Conservation (phyloP, 768 basidiomycete species). For the Gelatoporia subvermispora region DNA sequence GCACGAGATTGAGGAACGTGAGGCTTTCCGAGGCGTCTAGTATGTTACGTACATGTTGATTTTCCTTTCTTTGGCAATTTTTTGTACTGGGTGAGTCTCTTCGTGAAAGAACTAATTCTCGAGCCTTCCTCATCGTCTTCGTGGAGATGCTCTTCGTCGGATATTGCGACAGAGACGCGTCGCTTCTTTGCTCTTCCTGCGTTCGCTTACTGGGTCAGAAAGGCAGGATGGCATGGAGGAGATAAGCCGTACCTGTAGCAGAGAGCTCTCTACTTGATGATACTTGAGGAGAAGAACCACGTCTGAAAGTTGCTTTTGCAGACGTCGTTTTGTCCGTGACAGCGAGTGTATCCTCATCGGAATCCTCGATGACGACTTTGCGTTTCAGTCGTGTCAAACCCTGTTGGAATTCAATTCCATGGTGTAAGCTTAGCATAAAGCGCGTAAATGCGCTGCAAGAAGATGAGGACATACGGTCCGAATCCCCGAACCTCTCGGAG, state of each 20-base stretch:
- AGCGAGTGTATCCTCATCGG: constrained; percentile 49
- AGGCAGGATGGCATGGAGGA: no score
- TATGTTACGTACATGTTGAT: constrained; percentile 33
- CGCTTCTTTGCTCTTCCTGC: constrained; percentile 55
- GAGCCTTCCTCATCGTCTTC: constrained; percentile 42
- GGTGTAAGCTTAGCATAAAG: not conserved
- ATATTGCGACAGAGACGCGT: constrained; percentile 41
- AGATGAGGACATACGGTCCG: constrained; percentile 8
- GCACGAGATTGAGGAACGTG: not conserved
- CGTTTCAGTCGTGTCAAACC: constrained; percentile 30
- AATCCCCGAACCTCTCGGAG: constrained; percentile 5
- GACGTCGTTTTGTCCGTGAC: not conserved
- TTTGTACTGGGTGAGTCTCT: constrained; percentile 59
- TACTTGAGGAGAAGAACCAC: no score
- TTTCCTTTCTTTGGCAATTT: constrained; percentile 49
- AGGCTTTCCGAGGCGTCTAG: not conserved
- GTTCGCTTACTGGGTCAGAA: constrained; percentile 1
- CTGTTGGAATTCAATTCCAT: no score
- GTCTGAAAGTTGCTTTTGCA: no score
- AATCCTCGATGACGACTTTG: constrained; percentile 63
- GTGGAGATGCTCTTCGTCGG: constrained; percentile 43
- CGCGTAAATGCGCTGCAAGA: not conserved
- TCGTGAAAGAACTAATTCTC: constrained; percentile 43
- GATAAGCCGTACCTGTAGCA: no score
- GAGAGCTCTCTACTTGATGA: no score